Evolutionary conservation across 805 yeast genomes (phyloP).

Genomic region (Metschnikowia peoriensis): DNA sequence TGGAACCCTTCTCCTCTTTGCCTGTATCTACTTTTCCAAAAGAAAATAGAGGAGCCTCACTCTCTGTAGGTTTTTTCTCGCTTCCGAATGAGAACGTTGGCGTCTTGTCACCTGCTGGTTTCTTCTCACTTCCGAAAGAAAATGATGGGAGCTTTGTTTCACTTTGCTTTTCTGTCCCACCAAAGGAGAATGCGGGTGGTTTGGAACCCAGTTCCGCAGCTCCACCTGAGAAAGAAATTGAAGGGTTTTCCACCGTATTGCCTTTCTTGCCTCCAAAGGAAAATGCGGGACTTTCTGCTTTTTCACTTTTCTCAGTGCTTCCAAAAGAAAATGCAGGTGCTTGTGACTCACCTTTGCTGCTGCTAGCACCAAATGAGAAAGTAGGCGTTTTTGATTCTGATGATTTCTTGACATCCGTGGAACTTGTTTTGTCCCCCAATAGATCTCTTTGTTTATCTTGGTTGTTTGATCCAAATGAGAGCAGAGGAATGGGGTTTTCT

Average conservation of each 20-base stretch:
- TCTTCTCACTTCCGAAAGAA: neutral
- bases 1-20: neutral
- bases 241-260: neutral
- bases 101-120: neutral
- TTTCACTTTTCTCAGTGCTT: neutral
- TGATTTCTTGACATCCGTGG: neutral
- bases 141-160: neutral
- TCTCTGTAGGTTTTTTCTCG: neutral
- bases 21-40: neutral
- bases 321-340: slow-evolving; percentile 18
- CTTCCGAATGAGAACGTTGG: neutral
- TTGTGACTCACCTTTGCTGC: neutral
- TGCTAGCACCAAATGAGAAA: neutral
- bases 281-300: neutral
- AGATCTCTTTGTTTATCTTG: neutral
- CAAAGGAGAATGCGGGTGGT: neutral
- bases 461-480: neutral
- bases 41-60: neutral
- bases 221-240: slow-evolving; percentile 1
- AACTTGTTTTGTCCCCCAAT: neutral
- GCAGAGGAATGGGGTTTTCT: neutral
- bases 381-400: neutral
- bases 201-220: neutral
- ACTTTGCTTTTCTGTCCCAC: neutral
- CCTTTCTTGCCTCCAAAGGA: slow-evolving; percentile 1